phyloP scores from a whole-genome alignment of 2,329 filamentous ascomycete genomes.

The Bipolaris sorokiniana region DNA sequence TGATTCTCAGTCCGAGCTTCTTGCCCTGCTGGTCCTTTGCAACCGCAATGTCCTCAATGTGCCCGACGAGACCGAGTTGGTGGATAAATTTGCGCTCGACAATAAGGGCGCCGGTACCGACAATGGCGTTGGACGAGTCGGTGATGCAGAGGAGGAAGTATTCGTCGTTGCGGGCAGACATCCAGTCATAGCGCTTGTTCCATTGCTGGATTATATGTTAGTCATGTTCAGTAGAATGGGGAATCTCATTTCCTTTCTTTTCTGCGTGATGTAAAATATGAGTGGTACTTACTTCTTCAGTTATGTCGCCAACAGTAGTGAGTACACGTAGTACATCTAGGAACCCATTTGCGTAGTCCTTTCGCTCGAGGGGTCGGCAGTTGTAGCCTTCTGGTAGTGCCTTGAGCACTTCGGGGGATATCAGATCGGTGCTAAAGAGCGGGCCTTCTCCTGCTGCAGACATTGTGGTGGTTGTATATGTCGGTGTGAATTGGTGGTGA shows the following conservation, averaged over 20 bases:
- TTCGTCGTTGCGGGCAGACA: constrained; percentile 72
- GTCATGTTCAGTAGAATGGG: no score
- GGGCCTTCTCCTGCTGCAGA: constrained; percentile 50
- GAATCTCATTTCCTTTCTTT: not conserved
- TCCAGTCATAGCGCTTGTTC: constrained; percentile 81
- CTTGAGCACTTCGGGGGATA: constrained; percentile 75
- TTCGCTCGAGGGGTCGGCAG: constrained; percentile 77
- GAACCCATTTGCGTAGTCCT: constrained; percentile 82
- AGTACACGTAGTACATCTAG: constrained; percentile 90
- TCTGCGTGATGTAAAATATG: not conserved
- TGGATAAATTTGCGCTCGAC: constrained; percentile 96
- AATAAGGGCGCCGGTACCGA: constrained; percentile 88
- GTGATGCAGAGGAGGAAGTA: constrained; percentile 90
- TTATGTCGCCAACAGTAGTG: constrained; percentile 90
- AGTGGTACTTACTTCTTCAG: constrained; percentile 59
- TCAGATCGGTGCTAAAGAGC: constrained; percentile 78
- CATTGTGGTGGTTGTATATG: not conserved
- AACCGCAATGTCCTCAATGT: constrained; percentile 98
- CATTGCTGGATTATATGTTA: constrained; percentile 55
- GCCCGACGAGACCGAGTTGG: constrained; percentile 80
- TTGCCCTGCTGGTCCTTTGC: constrained; percentile 96
- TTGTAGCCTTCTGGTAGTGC: constrained; percentile 81
- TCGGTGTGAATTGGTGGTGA: not conserved
- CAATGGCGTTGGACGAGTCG: constrained; percentile 72
- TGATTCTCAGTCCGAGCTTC: constrained; percentile 90